These are phyloP conservation scores for Zygosaccharomyces bailii DNA, from an alignment of 805 yeast species.

Conservation along the genomic window DNA sequence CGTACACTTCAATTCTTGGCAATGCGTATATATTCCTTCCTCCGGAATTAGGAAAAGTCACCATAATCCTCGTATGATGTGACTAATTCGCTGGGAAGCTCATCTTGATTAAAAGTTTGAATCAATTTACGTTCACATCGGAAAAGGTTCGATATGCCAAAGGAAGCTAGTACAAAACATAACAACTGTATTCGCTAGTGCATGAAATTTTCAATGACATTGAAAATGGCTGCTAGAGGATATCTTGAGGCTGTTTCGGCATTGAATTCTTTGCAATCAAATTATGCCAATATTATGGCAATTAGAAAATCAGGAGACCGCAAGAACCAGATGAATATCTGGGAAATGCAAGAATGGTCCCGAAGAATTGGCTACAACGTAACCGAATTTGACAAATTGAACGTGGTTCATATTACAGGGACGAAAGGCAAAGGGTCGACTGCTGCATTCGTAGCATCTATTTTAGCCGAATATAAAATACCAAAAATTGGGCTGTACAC, in stretches of 20 bases:
- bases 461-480: constrained; percentile 57
- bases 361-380: constrained; percentile 65
- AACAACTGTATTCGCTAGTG: background rate
- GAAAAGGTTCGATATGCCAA: no score
- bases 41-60: background rate
- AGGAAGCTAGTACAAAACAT: background rate
- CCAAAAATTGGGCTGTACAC: constrained; percentile 86
- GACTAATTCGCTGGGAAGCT: background rate
- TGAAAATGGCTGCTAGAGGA: constrained; percentile 27
- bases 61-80: background rate
- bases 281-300: constrained; percentile 85
- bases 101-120: background rate
- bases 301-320: constrained; percentile 63
- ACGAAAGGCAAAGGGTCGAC: constrained; percentile 99
- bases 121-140: no score
- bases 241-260: constrained; percentile 76
- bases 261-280: constrained; percentile 83
- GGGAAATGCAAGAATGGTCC: constrained; percentile 83
- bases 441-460: constrained; percentile 87
- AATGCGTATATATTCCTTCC: background rate
- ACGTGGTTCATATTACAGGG: constrained; percentile 90
- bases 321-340: constrained; percentile 65
- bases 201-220: constrained; percentile 20
- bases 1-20: background rate
- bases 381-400: constrained; percentile 65